phyloP scores from a whole-genome alignment of 495 filamentous ascomycete species.

The Hypomontagnella monticulosa region DNA sequence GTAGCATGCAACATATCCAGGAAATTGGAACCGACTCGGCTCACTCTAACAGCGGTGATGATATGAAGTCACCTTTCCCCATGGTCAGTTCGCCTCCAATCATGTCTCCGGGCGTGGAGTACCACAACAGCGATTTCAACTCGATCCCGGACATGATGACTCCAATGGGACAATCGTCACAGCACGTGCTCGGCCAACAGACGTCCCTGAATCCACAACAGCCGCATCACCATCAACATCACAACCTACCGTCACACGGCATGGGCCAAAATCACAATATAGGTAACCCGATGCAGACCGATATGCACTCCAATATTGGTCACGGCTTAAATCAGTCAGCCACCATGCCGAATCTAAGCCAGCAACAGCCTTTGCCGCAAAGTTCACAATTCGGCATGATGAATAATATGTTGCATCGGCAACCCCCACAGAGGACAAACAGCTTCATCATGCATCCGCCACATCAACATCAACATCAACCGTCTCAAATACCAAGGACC shows the following conservation, averaged over 20 bases:
- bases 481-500: conserved; percentile 48
- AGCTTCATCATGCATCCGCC: conserved; percentile 52
- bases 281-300: conserved; percentile 49
- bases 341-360: conserved; percentile 37
- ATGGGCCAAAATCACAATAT: conserved; percentile 49
- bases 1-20: conserved; percentile 51
- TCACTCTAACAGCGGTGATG: conserved; percentile 50
- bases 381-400: conserved; percentile 40
- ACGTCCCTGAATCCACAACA: conserved; percentile 50
- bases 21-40: conserved; percentile 52
- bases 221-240: conserved; percentile 48
- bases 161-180: conserved; percentile 53
- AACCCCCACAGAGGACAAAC: conserved; percentile 51
- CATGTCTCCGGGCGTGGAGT: conserved; percentile 56
- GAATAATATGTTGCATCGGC: conserved; percentile 51
- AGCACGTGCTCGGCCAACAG: conserved; percentile 42
- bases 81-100: conserved; percentile 53
- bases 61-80: conserved; percentile 57
- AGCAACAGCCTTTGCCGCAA: conserved; percentile 32
- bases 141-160: conserved; percentile 60
- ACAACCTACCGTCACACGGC: conserved; percentile 46
- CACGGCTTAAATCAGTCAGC: conserved; percentile 38
- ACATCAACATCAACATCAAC: conserved; percentile 36
- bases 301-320: conserved; percentile 45
- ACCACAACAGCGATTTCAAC: conserved; percentile 51